Conservation (phyloP, 495 filamentous ascomycete genomes). For the Aspergillus saccharolyticus region DNA sequence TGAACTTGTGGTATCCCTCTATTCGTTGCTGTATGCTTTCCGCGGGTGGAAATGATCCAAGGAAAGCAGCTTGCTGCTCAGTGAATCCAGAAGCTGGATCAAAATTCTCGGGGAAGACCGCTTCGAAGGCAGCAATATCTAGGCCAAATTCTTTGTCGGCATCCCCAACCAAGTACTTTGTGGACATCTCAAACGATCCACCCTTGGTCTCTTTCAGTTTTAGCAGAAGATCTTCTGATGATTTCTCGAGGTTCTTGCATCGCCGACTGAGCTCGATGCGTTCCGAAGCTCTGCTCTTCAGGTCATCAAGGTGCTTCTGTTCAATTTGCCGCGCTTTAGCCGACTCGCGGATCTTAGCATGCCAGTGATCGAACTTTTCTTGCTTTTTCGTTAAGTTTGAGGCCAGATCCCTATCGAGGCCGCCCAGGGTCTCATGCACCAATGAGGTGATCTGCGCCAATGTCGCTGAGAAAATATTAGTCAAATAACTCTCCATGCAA, state of each 20-base stretch:
- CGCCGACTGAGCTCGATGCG: slow-evolving; percentile 56
- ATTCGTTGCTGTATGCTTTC: slow-evolving; percentile 27
- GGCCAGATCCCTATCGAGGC: slow-evolving; percentile 68
- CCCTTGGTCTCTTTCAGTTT: slow-evolving; percentile 31
- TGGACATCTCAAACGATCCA: slow-evolving; percentile 25
- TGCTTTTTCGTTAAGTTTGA: slow-evolving; percentile 76
- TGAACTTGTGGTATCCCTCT: slow-evolving; percentile 32
- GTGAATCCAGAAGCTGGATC: slow-evolving; percentile 36
- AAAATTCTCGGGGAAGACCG: slow-evolving; percentile 33
- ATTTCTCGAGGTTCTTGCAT: slow-evolving; percentile 54
- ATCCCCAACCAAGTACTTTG: slow-evolving; percentile 40
- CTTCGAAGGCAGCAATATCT: slow-evolving; percentile 34
- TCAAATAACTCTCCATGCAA: background rate
- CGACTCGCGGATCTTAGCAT: slow-evolving; percentile 68
- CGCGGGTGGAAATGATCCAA: slow-evolving; percentile 26
- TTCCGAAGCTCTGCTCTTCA: slow-evolving; percentile 56
- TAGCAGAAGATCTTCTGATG: slow-evolving; percentile 44
- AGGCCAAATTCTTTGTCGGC: slow-evolving; percentile 51
- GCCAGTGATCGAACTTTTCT: slow-evolving; percentile 69
- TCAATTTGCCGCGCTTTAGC: slow-evolving; percentile 74
- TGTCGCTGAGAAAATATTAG: slow-evolving; percentile 52
- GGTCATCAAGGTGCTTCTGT: slow-evolving; percentile 59
- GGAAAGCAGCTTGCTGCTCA: slow-evolving; percentile 31
- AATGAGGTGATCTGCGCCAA: slow-evolving; percentile 48
- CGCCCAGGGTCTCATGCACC: slow-evolving; percentile 50